Conservation (phyloP, 1,284 basidiomycete genomes). For the Phlebopus sp. region DNA sequence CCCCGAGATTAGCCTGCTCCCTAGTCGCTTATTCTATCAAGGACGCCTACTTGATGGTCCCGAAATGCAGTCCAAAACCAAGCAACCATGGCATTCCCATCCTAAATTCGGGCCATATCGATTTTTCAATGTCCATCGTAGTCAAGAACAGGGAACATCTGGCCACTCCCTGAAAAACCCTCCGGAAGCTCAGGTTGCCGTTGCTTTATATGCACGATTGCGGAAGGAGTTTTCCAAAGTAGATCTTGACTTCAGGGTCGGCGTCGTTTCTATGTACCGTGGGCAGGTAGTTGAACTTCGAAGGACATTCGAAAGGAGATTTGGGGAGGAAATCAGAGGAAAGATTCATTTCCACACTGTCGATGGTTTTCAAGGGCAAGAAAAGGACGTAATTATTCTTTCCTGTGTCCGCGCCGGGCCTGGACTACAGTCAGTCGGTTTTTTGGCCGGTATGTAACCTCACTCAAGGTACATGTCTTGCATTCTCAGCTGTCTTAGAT, state of each 20-base stretch:
- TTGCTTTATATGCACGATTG: slow-evolving; percentile 78
- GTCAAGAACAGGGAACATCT: slow-evolving; percentile 53
- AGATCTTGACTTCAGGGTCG: slow-evolving; percentile 78
- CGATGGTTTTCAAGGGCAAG: slow-evolving; percentile 97
- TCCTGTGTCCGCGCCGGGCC: slow-evolving; percentile 91
- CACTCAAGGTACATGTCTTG: slow-evolving; percentile 3
- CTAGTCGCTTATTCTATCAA: slow-evolving; percentile 89
- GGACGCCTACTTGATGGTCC: slow-evolving; percentile 85
- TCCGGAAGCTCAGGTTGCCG: slow-evolving; percentile 75
- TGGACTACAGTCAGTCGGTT: slow-evolving; percentile 81
- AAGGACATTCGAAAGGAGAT: slow-evolving; percentile 67
- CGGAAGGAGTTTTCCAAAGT: slow-evolving; percentile 60
- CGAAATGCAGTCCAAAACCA: slow-evolving; percentile 82
- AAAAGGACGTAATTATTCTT: slow-evolving; percentile 94
- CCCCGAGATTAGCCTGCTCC: slow-evolving; percentile 89
- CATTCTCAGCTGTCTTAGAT: slow-evolving; percentile 44
- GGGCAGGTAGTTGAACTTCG: slow-evolving; percentile 85
- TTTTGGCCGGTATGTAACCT: slow-evolving; percentile 66
- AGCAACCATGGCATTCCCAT: slow-evolving; percentile 83
- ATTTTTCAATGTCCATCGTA: slow-evolving; percentile 78
- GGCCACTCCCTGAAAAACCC: slow-evolving; percentile 80
- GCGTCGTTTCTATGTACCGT: slow-evolving; percentile 94
- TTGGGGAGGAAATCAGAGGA: slow-evolving; percentile 70
- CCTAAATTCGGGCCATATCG: slow-evolving; percentile 84
- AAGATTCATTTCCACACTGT: slow-evolving; percentile 96